Conservation (phyloP, 768 basidiomycete genomes). For the Suillus decipiens region DNA sequence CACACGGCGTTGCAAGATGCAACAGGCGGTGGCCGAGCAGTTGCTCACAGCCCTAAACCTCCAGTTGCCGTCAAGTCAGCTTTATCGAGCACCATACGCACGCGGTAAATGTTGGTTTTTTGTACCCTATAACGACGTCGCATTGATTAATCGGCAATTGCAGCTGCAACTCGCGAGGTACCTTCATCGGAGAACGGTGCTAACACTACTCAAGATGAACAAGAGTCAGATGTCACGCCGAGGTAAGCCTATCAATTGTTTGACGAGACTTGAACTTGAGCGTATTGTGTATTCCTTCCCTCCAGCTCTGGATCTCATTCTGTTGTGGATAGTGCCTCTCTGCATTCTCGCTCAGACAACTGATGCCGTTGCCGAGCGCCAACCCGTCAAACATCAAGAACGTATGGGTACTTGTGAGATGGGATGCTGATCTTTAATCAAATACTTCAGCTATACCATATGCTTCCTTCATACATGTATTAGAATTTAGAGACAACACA, state of each 20-base stretch:
- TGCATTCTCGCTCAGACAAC: background rate
- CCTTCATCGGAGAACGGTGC: background rate
- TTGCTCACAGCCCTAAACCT: background rate
- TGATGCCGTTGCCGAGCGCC: background rate
- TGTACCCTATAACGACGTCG: background rate
- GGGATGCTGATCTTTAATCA: background rate
- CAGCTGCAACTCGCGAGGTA: background rate
- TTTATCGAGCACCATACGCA: slow-evolving; percentile 1
- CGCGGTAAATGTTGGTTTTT: background rate
- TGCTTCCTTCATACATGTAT: background rate
- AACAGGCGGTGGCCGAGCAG: background rate
- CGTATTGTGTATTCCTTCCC: background rate
- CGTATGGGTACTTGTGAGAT: background rate
- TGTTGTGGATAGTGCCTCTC: background rate
- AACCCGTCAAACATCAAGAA: background rate
- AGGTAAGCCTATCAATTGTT: background rate
- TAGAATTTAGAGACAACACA: background rate
- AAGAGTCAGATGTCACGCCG: background rate
- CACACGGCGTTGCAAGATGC: background rate
- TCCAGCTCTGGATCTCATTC: background rate
- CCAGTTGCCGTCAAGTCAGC: background rate
- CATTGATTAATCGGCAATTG: background rate
- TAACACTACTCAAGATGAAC: background rate
- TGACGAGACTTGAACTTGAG: background rate
- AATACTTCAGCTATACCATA: background rate